Evolutionary conservation across 2,329 filamentous ascomycete genomes (phyloP), one percentile per base, ranked within the genome.

Genomic region (Alternaria angustiovoidea): DNA sequence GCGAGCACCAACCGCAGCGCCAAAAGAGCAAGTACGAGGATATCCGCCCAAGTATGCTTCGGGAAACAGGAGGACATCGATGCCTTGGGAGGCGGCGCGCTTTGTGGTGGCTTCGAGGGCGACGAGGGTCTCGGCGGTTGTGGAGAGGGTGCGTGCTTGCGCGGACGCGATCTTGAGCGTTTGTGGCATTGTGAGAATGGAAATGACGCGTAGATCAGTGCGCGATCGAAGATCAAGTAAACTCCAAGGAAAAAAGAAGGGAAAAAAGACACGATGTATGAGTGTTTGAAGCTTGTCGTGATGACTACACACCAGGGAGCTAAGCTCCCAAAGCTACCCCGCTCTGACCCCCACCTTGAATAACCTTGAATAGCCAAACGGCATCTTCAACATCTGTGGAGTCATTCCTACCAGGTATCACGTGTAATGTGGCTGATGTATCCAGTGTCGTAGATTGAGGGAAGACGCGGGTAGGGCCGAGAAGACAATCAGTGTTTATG

Each of bases 21-120:
- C 93, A 72, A 97, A 97, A 51, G 83, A 82, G 63, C 89, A 89
- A 18, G 90, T 93, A 11, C 94, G 90, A 18, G 94, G 94, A 75
- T 97, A 97, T 1, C 94, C 94, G 47, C 94, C 94, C 2, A 97
- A 85, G 75, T 93, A 97, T 22, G 94, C 94, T 81, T 98, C 94
- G 0, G 94, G 94, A 62, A 97, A 94, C 53, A 97, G 87, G 28
- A 97, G 84, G 51, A 97, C 84, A 75, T 95, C 82, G 16, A 87
- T 82, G 48, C 81, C 82, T 42, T 81, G 77, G 12, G 76, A 84
- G 4, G 89, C 86, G n/a, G 93, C 93, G 36, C 83, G 80, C 24
- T 80, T 80, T 34, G 91, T 89, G 14, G 91, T 87, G 11, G 77
- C 68, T 70, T 88, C 84, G 51, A 97, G 86, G 36, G 89, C 86